Evolutionary conservation across 2,329 filamentous ascomycete species (phyloP).

Genomic region (Epichloe amarillans): DNA sequence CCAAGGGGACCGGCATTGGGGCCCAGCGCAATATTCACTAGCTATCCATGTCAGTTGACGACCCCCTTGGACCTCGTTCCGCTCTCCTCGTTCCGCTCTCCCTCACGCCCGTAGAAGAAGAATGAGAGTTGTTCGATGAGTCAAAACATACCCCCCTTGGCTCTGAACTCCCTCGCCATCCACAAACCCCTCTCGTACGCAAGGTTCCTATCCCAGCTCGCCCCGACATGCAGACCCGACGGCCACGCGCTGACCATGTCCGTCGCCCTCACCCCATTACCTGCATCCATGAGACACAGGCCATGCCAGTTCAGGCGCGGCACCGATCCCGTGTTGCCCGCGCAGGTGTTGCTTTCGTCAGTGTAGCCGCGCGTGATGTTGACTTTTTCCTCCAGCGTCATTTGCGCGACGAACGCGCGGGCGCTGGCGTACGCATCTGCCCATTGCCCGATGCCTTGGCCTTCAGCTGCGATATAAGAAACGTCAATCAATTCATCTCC

Average conservation of each 20-base stretch:
- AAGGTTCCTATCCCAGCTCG: slow-evolving; percentile 40
- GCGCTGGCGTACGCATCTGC: slow-evolving; percentile 45
- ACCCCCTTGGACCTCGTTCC: not conserved
- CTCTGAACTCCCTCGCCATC: slow-evolving; percentile 44
- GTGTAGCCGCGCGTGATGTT: slow-evolving; percentile 39
- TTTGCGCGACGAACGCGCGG: slow-evolving; percentile 39
- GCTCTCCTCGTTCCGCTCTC: too few species aligned
- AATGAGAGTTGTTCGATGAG: not conserved
- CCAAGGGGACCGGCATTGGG: slow-evolving; percentile 60
- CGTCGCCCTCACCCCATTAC: slow-evolving; percentile 33
- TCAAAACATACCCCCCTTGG: slow-evolving; percentile 37
- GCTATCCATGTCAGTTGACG: slow-evolving; percentile 19
- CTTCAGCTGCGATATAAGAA: slow-evolving; percentile 12
- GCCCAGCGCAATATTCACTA: slow-evolving; percentile 54
- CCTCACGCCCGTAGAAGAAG: not conserved
- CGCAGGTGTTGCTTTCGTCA: slow-evolving; percentile 32
- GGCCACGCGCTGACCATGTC: slow-evolving; percentile 36
- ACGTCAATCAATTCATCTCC: too few species aligned
- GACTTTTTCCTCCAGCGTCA: slow-evolving; percentile 54
- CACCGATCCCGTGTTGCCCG: slow-evolving; percentile 32
- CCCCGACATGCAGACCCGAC: slow-evolving; percentile 33
- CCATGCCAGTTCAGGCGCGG: slow-evolving; percentile 32
- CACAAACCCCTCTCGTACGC: slow-evolving; percentile 35
- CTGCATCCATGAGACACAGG: slow-evolving; percentile 36
- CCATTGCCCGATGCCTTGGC: slow-evolving; percentile 32